These are phyloP conservation scores for Huntiella abstrusa DNA, from an alignment of 2,329 filamentous ascomycete species.

Conservation along the genomic window DNA sequence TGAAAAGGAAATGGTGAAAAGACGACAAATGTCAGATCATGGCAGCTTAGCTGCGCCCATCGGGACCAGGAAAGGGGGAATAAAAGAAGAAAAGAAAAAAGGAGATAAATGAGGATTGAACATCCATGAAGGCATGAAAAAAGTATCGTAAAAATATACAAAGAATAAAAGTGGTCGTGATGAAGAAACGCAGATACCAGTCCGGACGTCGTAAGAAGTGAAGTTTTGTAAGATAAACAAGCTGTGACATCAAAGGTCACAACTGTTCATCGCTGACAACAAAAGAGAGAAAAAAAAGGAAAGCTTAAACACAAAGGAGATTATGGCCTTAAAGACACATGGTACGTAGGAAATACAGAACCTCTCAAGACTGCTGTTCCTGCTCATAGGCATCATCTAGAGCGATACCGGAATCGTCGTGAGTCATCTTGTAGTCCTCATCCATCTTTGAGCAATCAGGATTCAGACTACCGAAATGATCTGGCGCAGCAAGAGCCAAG, in stretches of 20 bases:
- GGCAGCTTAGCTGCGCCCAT: no score
- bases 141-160: slow-evolving; percentile 8
- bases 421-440: background rate
- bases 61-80: no score
- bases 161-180: slow-evolving; percentile 3
- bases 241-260: background rate
- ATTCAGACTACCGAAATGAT: no score
- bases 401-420: slow-evolving; percentile 2
- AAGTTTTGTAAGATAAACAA: no score
- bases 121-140: slow-evolving; percentile 1
- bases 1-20: slow-evolving; percentile 1
- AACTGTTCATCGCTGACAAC: background rate
- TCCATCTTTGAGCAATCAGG: background rate
- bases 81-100: background rate
- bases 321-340: no score
- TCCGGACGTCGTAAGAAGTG: no score
- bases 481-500: no score
- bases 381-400: background rate
- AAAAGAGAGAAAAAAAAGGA: no score
- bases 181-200: background rate
- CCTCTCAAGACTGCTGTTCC: no score
- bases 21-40: background rate
- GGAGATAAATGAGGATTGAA: background rate
- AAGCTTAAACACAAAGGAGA: no score
- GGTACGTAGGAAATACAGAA: no score